Percentiles rank a stretch among this genome's conserved stretches.
phyloP scores from a whole-genome alignment of 805 yeast species.

The Barnettozyma botsteinii region DNA sequence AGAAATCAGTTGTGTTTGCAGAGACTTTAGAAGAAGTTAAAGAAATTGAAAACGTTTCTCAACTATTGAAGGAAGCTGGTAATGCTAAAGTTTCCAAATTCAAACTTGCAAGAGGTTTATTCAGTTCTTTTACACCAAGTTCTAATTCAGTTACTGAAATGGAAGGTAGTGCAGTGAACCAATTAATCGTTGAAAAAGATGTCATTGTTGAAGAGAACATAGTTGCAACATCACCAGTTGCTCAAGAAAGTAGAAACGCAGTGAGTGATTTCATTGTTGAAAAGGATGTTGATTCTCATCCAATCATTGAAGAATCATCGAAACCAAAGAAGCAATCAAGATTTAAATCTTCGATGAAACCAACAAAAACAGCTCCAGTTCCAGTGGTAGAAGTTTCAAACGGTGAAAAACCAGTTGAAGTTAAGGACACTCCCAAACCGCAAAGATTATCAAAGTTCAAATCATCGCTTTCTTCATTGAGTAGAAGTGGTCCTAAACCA shows the following conservation, averaged over 20 bases:
- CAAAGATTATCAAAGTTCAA: conserved; percentile 28
- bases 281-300: conserved; percentile 7
- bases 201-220: too few species aligned
- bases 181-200: conserved; percentile 7
- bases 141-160: too few species aligned
- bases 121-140: background rate
- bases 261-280: conserved; percentile 9
- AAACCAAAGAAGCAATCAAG: conserved; percentile 2
- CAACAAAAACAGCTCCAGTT: background rate
- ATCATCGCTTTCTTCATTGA: conserved; percentile 9
- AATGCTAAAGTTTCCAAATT: conserved; percentile 18
- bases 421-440: background rate
- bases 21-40: conserved; percentile 43
- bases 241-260: too few species aligned
- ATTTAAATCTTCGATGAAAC: conserved; percentile 1
- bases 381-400: background rate
- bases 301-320: background rate
- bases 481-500: background rate
- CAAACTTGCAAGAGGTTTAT: conserved; percentile 12
- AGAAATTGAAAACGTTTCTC: conserved; percentile 53
- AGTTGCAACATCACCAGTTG: too few species aligned
- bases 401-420: background rate
- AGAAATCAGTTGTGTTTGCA: conserved; percentile 51
- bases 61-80: conserved; percentile 33
- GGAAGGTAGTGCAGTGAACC: background rate